Conservation (phyloP, 1,284 basidiomycete genomes). For the Phellopilus nigrolimitatus region DNA sequence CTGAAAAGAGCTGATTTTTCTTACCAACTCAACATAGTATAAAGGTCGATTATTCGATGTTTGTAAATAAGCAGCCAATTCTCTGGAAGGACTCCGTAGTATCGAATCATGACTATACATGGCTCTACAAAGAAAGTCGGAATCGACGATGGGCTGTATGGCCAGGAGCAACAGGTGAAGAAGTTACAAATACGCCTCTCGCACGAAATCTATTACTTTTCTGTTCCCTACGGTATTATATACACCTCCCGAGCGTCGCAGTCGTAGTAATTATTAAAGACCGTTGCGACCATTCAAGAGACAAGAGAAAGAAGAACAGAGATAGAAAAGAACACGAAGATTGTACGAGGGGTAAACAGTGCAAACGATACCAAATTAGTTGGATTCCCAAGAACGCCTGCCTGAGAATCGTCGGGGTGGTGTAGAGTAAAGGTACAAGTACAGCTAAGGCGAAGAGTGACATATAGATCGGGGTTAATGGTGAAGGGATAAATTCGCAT, state of each 20-base stretch:
- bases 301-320: conserved; percentile 24
- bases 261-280: conserved; percentile 13
- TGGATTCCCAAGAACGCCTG: conserved; percentile 14
- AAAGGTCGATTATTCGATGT: no score
- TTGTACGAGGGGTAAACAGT: conserved; percentile 18
- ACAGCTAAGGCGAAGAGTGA: conserved; percentile 9
- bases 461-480: conserved; percentile 16
- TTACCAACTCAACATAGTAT: no score
- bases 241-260: conserved; percentile 15
- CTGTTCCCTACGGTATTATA: conserved; percentile 19
- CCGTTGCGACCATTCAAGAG: conserved; percentile 15
- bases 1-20: no score
- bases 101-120: no score
- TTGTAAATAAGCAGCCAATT: no score
- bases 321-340: conserved; percentile 25
- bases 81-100: no score
- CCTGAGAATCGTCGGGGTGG: conserved; percentile 15
- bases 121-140: no score
- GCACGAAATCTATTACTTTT: conserved; percentile 9
- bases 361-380: conserved; percentile 22
- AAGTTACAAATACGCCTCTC: not conserved
- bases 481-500: conserved; percentile 16
- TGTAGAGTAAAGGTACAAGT: conserved; percentile 18
- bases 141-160: no score
- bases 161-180: no score